These are phyloP conservation scores for Fusarium robinianum DNA, from an alignment of 2,329 filamentous ascomycete species.

Conservation along the genomic window DNA sequence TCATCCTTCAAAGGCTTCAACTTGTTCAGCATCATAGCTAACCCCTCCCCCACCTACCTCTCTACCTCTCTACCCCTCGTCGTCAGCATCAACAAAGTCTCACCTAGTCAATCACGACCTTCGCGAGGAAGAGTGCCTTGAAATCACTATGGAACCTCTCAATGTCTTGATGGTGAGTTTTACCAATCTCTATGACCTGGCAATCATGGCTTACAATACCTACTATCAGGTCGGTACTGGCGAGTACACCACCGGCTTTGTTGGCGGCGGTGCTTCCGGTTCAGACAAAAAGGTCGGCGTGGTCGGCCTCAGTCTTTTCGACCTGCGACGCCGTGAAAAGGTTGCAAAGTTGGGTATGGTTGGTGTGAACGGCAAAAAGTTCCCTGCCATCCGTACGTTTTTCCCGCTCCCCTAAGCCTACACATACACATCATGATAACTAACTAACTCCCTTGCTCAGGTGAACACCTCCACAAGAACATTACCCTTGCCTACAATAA, in stretches of 20 bases:
- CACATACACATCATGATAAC: not conserved
- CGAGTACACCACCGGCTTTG: slow-evolving; percentile 96
- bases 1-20: slow-evolving; percentile 3
- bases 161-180: slow-evolving; percentile 68
- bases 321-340: slow-evolving; percentile 85
- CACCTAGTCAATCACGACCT: slow-evolving; percentile 2
- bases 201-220: slow-evolving; percentile 3
- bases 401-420: too few species aligned
- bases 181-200: not conserved
- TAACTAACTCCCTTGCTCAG: slow-evolving; percentile 53
- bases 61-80: slow-evolving; percentile 12
- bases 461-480: slow-evolving; percentile 83
- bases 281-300: slow-evolving; percentile 98
- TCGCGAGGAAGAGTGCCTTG: not conserved
- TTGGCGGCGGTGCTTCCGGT: slow-evolving; percentile 78
- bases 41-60: slow-evolving; percentile 24
- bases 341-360: slow-evolving; percentile 87
- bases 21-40: slow-evolving; percentile 28
- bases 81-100: slow-evolving; percentile 3
- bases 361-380: slow-evolving; percentile 86
- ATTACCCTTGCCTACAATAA: slow-evolving; percentile 87
- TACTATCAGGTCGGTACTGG: slow-evolving; percentile 75
- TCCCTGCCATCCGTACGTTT: slow-evolving; percentile 80
- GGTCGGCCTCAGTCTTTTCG: slow-evolving; percentile 86
- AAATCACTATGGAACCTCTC: slow-evolving; percentile 57